Base-by-base conservation (phyloP, 2,329 filamentous ascomycete genomes). In the Ceratocystis cacaofunesta region DNA sequence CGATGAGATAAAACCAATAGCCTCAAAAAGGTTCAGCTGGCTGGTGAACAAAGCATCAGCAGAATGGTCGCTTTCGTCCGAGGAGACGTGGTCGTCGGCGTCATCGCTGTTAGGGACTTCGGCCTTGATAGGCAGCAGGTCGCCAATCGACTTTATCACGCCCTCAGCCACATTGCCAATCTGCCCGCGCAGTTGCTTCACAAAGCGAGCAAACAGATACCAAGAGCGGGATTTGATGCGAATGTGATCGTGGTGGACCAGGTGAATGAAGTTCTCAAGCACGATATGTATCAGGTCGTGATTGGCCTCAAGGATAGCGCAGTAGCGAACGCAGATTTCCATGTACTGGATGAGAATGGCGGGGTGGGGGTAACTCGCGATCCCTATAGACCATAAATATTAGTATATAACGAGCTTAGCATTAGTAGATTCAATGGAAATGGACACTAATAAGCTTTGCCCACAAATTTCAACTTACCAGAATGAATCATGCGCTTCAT, bases 251-350 rank as follows among this genome's bases (percentile, higher is more conserved):
- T 95, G 90, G 72, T 97, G 95, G 2, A 94, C 89, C 61, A 96
- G 83, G 12, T 86, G 85, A 58, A 99, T 89, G 74, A 99, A 97
- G 72, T 88, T 91, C 72, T 96, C 91, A 52, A 99, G 80, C 0
- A 94, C 90, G 69, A 86, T 87, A 1, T 90, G 89, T 62, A 97
- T 95, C 68, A 90, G 86, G 25, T 87, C 80, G 36, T 85, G 81
- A 72, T 96, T 89, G 65, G 85, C 85, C 72, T 97, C 92, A 73
- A 99, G 97, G 74, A 96, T 95, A 32, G 86, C 84, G 73, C 87
- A 89, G 76, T 99, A 99, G 62, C 94, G 87, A 65, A 96, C 92
- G 74, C 92, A 96, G 44, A 96, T 95, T 74, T 99, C 94, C 92
- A 99, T 96, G 73, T 95, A 99, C 76, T 96, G 91, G 25, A 99